Evolutionary conservation across 1,284 basidiomycete species (phyloP).

Genomic region (Cryptococcus depauperatus): DNA sequence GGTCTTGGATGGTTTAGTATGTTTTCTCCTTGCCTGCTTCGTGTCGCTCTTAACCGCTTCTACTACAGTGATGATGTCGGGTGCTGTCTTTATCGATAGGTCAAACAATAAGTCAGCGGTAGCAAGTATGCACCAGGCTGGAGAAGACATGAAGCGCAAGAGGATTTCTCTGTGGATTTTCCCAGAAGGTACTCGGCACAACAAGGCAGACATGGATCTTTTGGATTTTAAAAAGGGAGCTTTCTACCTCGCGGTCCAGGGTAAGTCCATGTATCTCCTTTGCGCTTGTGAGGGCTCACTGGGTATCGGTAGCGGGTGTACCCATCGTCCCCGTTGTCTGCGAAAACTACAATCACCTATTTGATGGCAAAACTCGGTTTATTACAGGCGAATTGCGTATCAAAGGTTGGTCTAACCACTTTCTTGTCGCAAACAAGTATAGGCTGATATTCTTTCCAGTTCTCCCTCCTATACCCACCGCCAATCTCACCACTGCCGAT

Average conservation of each 20-base stretch:
- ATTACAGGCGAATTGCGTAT: constrained; percentile 72
- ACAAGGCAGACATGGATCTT: constrained; percentile 57
- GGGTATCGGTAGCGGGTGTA: constrained; percentile 44
- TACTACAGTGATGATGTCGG: constrained; percentile 64
- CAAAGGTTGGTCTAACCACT: constrained; percentile 59
- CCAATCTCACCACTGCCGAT: constrained; percentile 44
- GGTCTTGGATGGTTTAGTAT: constrained; percentile 75
- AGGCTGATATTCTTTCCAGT: constrained; percentile 48
- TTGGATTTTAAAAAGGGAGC: constrained; percentile 97
- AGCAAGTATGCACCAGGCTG: constrained; percentile 70
- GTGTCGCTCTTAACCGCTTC: too few relatives aligned
- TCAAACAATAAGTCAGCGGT: constrained; percentile 69
- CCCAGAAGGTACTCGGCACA: constrained; percentile 82
- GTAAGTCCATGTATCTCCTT: constrained; percentile 18
- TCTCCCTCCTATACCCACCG: constrained; percentile 48
- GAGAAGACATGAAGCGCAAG: constrained; percentile 69
- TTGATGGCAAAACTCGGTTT: constrained; percentile 66
- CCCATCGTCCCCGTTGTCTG: constrained; percentile 87
- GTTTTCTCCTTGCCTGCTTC: constrained; percentile 7
- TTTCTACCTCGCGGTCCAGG: constrained; percentile 90
- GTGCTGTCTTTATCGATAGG: constrained; percentile 87
- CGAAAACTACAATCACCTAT: constrained; percentile 87
- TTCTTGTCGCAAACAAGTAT: constrained; percentile 1
- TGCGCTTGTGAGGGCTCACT: constrained; percentile 2
- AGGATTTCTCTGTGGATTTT: constrained; percentile 78